These are phyloP conservation scores for Arachnomyces sp. DNA, from an alignment of 2,329 filamentous ascomycete species.

Conservation along the genomic window DNA sequence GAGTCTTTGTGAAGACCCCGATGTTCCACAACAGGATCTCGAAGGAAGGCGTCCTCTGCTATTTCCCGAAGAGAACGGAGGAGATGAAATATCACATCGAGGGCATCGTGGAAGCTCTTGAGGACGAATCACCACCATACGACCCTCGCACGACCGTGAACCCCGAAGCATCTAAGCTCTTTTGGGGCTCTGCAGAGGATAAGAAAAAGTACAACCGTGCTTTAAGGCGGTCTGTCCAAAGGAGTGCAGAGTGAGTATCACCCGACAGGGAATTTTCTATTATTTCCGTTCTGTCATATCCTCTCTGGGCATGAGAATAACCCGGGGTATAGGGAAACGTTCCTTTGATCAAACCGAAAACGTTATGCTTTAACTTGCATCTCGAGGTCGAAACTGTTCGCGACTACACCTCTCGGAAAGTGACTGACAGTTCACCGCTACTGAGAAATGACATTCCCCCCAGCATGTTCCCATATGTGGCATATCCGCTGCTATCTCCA, in stretches of 20 bases:
- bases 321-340: neutral
- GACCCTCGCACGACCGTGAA: conserved; percentile 85
- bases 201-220: conserved; percentile 78
- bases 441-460: too few relatives aligned
- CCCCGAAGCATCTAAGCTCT: conserved; percentile 74
- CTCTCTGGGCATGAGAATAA: neutral
- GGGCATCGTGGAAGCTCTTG: conserved; percentile 70
- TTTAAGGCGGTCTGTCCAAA: conserved; percentile 64
- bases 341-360: conserved; percentile 14
- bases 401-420: too few relatives aligned
- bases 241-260: conserved; percentile 26
- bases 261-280: neutral
- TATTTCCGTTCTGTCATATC: neutral
- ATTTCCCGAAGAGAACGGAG: conserved; percentile 61
- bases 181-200: conserved; percentile 72
- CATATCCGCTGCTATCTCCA: too few relatives aligned
- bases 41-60: conserved; percentile 71
- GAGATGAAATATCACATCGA: conserved; percentile 78
- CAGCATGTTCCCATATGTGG: too few relatives aligned
- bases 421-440: too few relatives aligned
- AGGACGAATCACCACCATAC: conserved; percentile 80
- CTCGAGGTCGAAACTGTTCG: too few relatives aligned
- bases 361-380: too few relatives aligned
- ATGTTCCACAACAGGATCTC: conserved; percentile 87
- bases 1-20: conserved; percentile 68